A percentile compares a stretch with the other conserved stretches of the same genome.
These are phyloP conservation scores for Acer campestre DNA, from an alignment of 345 rosid species.

Conservation along the genomic window DNA sequence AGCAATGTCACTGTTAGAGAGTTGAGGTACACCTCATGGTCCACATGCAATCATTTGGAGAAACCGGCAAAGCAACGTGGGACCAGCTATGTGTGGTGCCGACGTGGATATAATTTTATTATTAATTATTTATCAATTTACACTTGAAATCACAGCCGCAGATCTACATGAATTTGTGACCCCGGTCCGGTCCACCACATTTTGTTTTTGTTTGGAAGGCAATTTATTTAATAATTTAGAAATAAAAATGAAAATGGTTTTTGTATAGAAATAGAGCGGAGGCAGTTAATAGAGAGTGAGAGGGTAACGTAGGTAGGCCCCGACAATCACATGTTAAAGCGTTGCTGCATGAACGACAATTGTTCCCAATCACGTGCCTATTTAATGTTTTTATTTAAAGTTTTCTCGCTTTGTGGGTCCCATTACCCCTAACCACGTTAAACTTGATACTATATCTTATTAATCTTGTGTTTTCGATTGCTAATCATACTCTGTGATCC, in stretches of 20 bases:
- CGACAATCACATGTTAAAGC: constrained; percentile 35
- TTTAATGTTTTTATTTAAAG: constrained; percentile 25
- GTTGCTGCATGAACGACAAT: constrained; percentile 19
- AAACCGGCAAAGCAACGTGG: not conserved
- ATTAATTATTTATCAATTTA: no score
- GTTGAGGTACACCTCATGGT: constrained; percentile 18
- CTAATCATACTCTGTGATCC: not conserved
- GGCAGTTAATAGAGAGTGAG: not conserved
- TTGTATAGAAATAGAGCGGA: not conserved
- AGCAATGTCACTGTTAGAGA: not conserved
- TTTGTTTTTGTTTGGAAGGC: no score
- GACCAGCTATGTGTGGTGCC: not conserved
- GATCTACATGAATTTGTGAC: no score
- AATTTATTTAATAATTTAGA: no score
- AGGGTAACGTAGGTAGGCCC: constrained; percentile 12
- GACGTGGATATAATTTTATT: not conserved
- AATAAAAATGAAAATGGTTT: no score
- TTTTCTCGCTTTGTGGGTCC: not conserved
- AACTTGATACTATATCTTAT: not conserved
- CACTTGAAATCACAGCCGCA: no score
- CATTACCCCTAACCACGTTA: no score
- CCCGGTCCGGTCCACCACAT: no score
- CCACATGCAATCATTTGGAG: constrained; percentile 5
- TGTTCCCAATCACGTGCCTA: constrained; percentile 38
- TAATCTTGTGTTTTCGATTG: not conserved